phyloP scores from a whole-genome alignment of 805 yeast species.

The Yamadazyma ubonensis region DNA sequence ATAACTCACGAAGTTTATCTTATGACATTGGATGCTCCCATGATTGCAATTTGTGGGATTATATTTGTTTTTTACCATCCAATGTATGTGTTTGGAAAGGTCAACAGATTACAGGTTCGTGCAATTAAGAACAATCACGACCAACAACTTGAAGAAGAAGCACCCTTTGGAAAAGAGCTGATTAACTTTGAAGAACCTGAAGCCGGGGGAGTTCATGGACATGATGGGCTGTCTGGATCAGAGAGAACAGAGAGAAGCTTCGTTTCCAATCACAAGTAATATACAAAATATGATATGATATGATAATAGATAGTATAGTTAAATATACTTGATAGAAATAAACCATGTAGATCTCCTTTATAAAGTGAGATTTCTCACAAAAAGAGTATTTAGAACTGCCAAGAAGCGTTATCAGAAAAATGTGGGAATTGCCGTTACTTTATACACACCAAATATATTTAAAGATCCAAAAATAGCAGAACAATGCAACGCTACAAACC shows the following conservation, averaged over 20 bases:
- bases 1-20: slow-evolving; percentile 34
- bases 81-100: slow-evolving; percentile 39
- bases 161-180: not conserved
- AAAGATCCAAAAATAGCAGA: too few species aligned
- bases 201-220: not conserved
- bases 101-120: slow-evolving; percentile 13
- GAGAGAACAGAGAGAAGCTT: not conserved
- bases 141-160: slow-evolving; percentile 2
- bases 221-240: not conserved
- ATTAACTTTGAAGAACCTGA: not conserved
- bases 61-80: slow-evolving; percentile 38
- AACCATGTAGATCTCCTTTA: too few species aligned
- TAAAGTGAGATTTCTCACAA: too few species aligned
- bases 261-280: not conserved
- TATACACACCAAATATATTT: too few species aligned
- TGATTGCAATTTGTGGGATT: slow-evolving; percentile 33
- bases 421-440: too few species aligned
- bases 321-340: too few species aligned
- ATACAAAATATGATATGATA: not conserved
- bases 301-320: too few species aligned
- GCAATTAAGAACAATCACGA: slow-evolving; percentile 14
- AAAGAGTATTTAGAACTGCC: too few species aligned
- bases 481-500: too few species aligned
- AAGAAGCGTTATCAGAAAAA: too few species aligned
- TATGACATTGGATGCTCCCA: slow-evolving; percentile 36